Base-by-base conservation (phyloP, 1,284 basidiomycete species). In the Rhodotorula sp. region DNA sequence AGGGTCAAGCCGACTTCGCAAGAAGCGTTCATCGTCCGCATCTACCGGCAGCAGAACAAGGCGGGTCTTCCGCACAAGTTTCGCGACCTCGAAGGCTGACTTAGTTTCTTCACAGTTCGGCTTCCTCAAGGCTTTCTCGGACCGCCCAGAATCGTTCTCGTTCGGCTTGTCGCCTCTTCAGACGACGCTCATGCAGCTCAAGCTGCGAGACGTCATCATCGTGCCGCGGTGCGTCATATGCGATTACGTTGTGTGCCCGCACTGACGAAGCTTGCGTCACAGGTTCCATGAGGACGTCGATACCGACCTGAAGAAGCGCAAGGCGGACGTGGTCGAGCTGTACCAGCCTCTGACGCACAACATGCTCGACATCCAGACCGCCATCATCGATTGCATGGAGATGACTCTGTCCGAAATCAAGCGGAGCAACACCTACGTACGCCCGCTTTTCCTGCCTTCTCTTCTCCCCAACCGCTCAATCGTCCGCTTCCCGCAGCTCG, bases 121-220 rank as follows among this genome's bases (percentile, higher is more conserved):
- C 2, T 99, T 98, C 80, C 82, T 97, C 72, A 98, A 99, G 80
- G 96, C 94, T 0, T 98, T 99, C 78, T 93, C 93, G 0, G 95
- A 98, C 79, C 89, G 97, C 76, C 93, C 95, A 0, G 95, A 99
- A 79, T 87, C 89, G 69, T 96, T 99, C 71, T 93, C 90, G 0
- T 91, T 88, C 74, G 94, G 94, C 0, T 82, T 98, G 77, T 92
- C 90, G 1, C 94, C 95, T 0, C 82, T 99, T 26, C 90, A 90
- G 77, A 93, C 89, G 58, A 91, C 96, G 70, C 88, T 99, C 84
- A 91, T 93, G 73, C 93, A 96, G 79, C 85, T 99, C 6, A 91
- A 92, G 74, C 83, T 99, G 65, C 87, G 90, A 31, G 88, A 85
- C 18, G 93, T 95, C 3, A 88, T 92, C 77, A 88, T 99, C 22